These are phyloP conservation scores for Aphanomyces astaci DNA, from an alignment of 352 stramenopile species.

Conservation along the genomic window DNA sequence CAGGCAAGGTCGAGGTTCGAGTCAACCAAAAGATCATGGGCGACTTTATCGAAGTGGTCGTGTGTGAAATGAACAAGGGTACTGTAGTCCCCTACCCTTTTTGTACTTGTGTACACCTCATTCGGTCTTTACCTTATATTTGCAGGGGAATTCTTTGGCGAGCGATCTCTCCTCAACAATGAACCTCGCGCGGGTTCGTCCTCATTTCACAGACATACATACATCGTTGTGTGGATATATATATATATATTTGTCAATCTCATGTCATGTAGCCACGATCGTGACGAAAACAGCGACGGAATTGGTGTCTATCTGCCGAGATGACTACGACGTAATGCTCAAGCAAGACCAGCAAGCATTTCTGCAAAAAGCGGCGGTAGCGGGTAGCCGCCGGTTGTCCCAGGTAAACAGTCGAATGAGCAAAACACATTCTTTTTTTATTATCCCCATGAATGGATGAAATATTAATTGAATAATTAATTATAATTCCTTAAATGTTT, in stretches of 20 bases:
- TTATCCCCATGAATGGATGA: too few relatives aligned
- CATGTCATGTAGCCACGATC: slow-evolving; percentile 50
- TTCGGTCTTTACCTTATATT: background rate
- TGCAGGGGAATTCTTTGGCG: slow-evolving; percentile 54
- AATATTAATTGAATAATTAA: too few relatives aligned
- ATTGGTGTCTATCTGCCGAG: slow-evolving; percentile 54
- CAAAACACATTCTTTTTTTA: background rate
- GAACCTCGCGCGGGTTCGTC: slow-evolving; percentile 44
- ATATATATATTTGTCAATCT: too few relatives aligned
- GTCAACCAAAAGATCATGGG: slow-evolving; percentile 51
- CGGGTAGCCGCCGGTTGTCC: background rate
- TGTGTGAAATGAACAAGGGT: slow-evolving; percentile 53
- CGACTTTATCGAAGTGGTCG: slow-evolving; percentile 56
- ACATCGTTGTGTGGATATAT: too few relatives aligned
- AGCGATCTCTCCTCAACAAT: slow-evolving; percentile 54
- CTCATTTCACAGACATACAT: too few relatives aligned
- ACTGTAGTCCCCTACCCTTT: background rate
- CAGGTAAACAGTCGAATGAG: background rate
- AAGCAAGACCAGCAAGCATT: slow-evolving; percentile 66
- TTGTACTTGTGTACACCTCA: background rate
- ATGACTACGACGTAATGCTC: slow-evolving; percentile 68
- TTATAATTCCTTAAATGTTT: too few relatives aligned
- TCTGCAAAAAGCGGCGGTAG: slow-evolving; percentile 46
- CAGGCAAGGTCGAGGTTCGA: slow-evolving; percentile 48
- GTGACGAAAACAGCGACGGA: slow-evolving; percentile 44